Evolutionary conservation across 768 basidiomycete genomes (phyloP).

Genomic region (Mycena alexandri): DNA sequence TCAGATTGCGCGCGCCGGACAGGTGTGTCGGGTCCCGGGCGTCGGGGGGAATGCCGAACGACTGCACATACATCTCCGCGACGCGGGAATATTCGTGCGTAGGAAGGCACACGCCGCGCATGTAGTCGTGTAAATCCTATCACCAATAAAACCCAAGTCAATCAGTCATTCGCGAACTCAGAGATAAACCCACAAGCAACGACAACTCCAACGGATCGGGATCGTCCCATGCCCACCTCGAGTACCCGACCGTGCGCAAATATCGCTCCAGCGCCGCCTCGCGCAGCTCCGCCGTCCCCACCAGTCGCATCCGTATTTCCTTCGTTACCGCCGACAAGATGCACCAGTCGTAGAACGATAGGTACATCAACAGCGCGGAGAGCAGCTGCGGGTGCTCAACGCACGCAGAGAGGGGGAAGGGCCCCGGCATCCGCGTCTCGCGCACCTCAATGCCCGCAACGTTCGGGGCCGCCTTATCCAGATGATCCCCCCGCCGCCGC

Average conservation of each 20-base stretch:
- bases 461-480: constrained; percentile 53
- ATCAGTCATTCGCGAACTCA: neutral
- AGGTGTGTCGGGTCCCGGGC: constrained; percentile 55
- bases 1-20: constrained; percentile 63
- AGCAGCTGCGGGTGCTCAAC: constrained; percentile 68
- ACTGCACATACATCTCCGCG: constrained; percentile 69
- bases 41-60: constrained; percentile 55
- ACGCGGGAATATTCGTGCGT: constrained; percentile 77
- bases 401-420: constrained; percentile 69
- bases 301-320: constrained; percentile 62
- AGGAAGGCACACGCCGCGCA: constrained; percentile 84
- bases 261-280: constrained; percentile 80
- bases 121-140: constrained; percentile 84
- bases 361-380: constrained; percentile 63
- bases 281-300: constrained; percentile 62
- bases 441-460: constrained; percentile 46
- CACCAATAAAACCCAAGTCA: neutral
- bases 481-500: constrained; percentile 53
- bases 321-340: constrained; percentile 69
- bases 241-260: constrained; percentile 79
- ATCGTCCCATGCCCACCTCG: constrained; percentile 71
- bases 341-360: constrained; percentile 83
- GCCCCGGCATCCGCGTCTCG: constrained; percentile 44
- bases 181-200: constrained; percentile 63
- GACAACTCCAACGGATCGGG: constrained; percentile 74